Evolutionary conservation across 2,329 filamentous ascomycete genomes (phyloP).

Genomic region (Colletotrichum tamarilloi): DNA sequence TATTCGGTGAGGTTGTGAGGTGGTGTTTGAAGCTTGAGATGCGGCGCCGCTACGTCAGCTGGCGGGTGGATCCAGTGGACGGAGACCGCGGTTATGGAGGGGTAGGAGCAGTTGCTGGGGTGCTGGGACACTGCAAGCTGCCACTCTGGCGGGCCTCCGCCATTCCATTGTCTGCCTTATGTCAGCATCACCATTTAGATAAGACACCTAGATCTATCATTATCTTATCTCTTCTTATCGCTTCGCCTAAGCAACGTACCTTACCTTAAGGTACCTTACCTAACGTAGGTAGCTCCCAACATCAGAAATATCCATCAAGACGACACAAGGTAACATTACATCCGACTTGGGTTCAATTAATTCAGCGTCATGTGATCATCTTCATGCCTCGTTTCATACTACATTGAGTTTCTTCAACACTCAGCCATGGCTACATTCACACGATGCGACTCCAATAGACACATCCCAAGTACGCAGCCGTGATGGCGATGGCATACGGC

Average conservation of each 20-base stretch:
- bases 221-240: background rate
- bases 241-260: no score
- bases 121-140: background rate
- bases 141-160: slow-evolving; percentile 17
- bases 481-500: background rate
- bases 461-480: background rate
- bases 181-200: background rate
- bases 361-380: background rate
- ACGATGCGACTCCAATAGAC: background rate
- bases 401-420: background rate
- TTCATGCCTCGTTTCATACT: background rate
- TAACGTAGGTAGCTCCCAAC: no score
- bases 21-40: slow-evolving; percentile 16
- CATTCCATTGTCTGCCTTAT: background rate
- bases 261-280: no score
- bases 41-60: slow-evolving; percentile 31
- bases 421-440: background rate
- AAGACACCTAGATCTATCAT: background rate
- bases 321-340: background rate
- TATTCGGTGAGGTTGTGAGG: background rate
- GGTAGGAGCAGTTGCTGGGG: background rate
- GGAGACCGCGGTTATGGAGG: background rate
- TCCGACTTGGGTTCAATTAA: background rate
- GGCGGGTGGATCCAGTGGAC: slow-evolving; percentile 10
- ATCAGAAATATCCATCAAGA: background rate